Evolutionary conservation across 495 filamentous ascomycete genomes (phyloP).

Genomic region (Friedmanniomyces simplex): DNA sequence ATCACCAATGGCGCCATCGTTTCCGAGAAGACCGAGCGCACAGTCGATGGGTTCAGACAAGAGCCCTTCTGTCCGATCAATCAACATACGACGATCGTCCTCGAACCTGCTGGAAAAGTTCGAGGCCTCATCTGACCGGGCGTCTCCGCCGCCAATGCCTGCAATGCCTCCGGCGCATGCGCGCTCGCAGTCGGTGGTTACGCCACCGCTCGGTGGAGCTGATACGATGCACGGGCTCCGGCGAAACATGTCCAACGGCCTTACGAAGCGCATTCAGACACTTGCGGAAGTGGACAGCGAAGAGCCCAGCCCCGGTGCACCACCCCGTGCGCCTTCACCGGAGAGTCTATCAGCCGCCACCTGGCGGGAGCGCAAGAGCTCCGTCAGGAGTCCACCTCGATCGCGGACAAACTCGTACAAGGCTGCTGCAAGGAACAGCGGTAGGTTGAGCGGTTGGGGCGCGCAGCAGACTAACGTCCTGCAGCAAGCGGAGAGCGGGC

Average conservation of each 20-base stretch:
- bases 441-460: slow-evolving; percentile 3
- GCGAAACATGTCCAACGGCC: slow-evolving; percentile 72
- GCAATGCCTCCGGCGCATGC: not conserved
- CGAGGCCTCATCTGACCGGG: not conserved
- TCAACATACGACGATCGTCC: slow-evolving; percentile 9
- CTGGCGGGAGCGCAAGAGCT: slow-evolving; percentile 4
- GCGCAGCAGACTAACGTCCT: not conserved
- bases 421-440: slow-evolving; percentile 2
- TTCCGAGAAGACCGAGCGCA: slow-evolving; percentile 36
- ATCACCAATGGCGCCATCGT: slow-evolving; percentile 61
- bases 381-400: slow-evolving; percentile 5
- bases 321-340: not conserved
- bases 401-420: slow-evolving; percentile 1
- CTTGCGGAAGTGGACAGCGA: slow-evolving; percentile 39
- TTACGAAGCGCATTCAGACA: slow-evolving; percentile 82
- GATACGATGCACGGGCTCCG: slow-evolving; percentile 44
- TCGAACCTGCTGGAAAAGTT: too few species aligned
- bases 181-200: not conserved
- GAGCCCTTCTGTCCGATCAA: slow-evolving; percentile 3
- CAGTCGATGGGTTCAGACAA: slow-evolving; percentile 5
- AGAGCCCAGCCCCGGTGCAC: slow-evolving; percentile 13
- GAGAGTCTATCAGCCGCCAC: not conserved
- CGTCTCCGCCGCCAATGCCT: not conserved
- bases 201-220: not conserved
- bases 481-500: not conserved